These are phyloP conservation scores for Clitopilus hobsonii DNA, from an alignment of 768 basidiomycete genomes.

Conservation along the genomic window DNA sequence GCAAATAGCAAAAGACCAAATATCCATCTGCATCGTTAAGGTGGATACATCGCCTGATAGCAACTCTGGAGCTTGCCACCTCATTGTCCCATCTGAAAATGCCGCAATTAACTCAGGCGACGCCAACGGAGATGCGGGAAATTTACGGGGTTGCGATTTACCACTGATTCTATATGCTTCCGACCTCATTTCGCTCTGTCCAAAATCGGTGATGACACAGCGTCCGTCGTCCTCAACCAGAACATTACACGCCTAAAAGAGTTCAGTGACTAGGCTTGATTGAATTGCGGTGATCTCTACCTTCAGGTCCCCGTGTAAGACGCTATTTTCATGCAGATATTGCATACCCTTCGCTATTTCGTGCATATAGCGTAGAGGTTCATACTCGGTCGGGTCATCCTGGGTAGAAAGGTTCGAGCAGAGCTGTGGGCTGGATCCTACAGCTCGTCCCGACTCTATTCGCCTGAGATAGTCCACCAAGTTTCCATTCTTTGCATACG, in stretches of 20 bases:
- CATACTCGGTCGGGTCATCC: conserved; percentile 27
- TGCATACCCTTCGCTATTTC: conserved; percentile 81
- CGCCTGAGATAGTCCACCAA: conserved; percentile 50
- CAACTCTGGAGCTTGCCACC: conserved; percentile 73
- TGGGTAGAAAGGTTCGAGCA: background rate
- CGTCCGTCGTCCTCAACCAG: conserved; percentile 62
- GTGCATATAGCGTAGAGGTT: conserved; percentile 57
- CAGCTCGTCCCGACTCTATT: conserved; percentile 4
- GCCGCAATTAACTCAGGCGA: background rate
- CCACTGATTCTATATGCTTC: conserved; percentile 64
- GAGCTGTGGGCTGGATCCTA: background rate
- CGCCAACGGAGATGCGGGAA: background rate
- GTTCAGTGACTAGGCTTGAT: background rate
- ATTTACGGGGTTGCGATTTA: conserved; percentile 40
- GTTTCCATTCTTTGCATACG: conserved; percentile 64
- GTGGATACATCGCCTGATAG: conserved; percentile 37
- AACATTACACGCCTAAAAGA: conserved; percentile 60
- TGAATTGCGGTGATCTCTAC: conserved; percentile 27
- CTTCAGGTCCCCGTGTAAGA: conserved; percentile 82
- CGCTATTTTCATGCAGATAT: conserved; percentile 64
- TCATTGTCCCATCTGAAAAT: conserved; percentile 50
- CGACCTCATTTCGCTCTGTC: conserved; percentile 74
- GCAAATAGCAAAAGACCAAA: conserved; percentile 66
- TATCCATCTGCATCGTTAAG: conserved; percentile 54
- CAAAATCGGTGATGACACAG: conserved; percentile 81